Conservation (phyloP, 2,329 filamentous ascomycete genomes). For the Venturia aucupariae region DNA sequence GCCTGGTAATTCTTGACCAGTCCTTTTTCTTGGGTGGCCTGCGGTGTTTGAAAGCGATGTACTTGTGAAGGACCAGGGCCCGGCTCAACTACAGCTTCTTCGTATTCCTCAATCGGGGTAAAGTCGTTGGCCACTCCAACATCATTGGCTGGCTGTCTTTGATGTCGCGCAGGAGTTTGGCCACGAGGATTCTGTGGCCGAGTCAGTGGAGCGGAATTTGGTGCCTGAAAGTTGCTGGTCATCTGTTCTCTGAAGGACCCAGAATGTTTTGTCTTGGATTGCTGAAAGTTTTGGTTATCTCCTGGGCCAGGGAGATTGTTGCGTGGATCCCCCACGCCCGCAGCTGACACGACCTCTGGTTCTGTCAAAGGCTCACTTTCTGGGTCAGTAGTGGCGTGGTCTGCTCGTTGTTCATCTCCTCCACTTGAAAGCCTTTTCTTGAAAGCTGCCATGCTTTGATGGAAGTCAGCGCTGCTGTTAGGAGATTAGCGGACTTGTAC, state of each 20-base stretch:
- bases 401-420: neutral
- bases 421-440: neutral
- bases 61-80: neutral
- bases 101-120: neutral
- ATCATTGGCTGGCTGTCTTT: neutral
- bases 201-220: neutral
- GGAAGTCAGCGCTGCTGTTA: neutral
- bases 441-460: neutral
- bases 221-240: neutral
- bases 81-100: neutral
- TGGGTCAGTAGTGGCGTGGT: neutral
- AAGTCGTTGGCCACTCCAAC: neutral
- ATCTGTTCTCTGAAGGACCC: neutral
- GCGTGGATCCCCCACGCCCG: neutral
- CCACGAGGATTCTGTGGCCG: neutral
- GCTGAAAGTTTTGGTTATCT: neutral
- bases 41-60: neutral
- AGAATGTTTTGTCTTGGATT: neutral
- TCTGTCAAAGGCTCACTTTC: neutral
- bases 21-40: neutral
- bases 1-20: slow-evolving; percentile 13
- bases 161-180: neutral
- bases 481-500: too few relatives aligned
- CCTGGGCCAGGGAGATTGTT: neutral
- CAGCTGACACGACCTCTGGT: neutral